Conservation (phyloP, 2,329 filamentous ascomycete genomes). For the Arachnopeziza araneosa region DNA sequence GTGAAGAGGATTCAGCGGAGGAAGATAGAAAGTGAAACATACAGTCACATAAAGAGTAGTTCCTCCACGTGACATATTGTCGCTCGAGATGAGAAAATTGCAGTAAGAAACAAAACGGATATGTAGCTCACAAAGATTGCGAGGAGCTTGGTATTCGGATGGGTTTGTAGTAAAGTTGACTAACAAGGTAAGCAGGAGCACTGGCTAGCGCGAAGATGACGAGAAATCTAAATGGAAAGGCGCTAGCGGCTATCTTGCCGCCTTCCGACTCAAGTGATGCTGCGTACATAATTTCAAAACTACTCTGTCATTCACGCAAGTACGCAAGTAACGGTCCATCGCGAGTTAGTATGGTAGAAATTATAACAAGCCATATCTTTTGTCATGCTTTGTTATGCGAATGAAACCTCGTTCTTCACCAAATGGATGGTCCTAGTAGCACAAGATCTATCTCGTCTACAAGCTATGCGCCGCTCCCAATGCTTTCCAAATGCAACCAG, state of each 20-base stretch:
- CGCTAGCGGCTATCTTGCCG: background rate
- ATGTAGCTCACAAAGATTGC: background rate
- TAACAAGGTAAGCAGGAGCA: too few relatives aligned
- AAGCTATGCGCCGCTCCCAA: background rate
- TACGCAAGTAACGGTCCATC: too few relatives aligned
- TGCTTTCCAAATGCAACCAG: background rate
- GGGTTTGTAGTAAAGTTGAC: background rate
- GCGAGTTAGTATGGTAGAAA: too few relatives aligned
- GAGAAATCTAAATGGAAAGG: background rate
- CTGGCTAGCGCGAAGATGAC: background rate
- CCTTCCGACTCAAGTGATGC: too few relatives aligned
- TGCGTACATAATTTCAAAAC: too few relatives aligned
- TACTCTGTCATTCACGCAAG: too few relatives aligned
- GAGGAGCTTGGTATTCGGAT: background rate
- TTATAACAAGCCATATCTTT: too few relatives aligned
- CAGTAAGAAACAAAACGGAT: background rate
- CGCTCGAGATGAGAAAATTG: background rate
- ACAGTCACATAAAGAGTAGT: conserved; percentile 92
- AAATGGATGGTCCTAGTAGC: background rate
- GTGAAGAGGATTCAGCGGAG: background rate
- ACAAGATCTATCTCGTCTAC: background rate
- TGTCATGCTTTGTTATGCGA: background rate
- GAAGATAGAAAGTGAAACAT: conserved; percentile 10
- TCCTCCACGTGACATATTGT: conserved; percentile 82
- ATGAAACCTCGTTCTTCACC: background rate